phyloP scores from a whole-genome alignment of 805 yeast genomes.

The Wickerhamiella galacta region DNA sequence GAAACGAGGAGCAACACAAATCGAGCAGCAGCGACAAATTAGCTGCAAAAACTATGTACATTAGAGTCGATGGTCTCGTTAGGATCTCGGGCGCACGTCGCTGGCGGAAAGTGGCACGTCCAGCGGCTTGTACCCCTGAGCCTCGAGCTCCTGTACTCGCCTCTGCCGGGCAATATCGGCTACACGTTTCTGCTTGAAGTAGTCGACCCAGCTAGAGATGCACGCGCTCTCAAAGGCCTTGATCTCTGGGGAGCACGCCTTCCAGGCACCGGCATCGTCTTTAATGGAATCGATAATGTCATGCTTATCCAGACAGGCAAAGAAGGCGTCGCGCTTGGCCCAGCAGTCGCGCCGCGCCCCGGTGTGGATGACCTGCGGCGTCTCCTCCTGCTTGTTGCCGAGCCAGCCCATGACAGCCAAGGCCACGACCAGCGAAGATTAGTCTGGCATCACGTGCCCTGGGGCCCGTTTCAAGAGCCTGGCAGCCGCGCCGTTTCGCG shows the following conservation, averaged over 20 bases:
- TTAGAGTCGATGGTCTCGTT: too few relatives aligned
- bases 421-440: too few relatives aligned
- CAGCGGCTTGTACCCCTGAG: conserved; percentile 31
- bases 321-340: conserved; percentile 71
- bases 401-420: conserved; percentile 50
- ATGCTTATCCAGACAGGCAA: conserved; percentile 54
- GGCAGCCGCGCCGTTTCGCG: too few relatives aligned
- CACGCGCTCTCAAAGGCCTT: conserved; percentile 55
- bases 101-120: too few relatives aligned
- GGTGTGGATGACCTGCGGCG: conserved; percentile 25
- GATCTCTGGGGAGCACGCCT: conserved; percentile 41
- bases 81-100: too few relatives aligned
- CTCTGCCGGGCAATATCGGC: conserved; percentile 54
- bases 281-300: conserved; percentile 49
- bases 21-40: too few relatives aligned
- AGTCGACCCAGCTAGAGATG: conserved; percentile 73
- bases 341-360: conserved; percentile 61
- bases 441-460: too few relatives aligned
- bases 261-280: conserved; percentile 29
- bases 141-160: conserved; percentile 54
- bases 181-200: conserved; percentile 79
- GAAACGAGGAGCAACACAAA: too few relatives aligned
- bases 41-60: too few relatives aligned
- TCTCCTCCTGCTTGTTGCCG: conserved; percentile 22
- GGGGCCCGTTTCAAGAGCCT: too few relatives aligned